Percentiles rank a stretch among this genome's conserved stretches.
These are phyloP conservation scores for Xylaria arbuscula DNA, from an alignment of 2,329 filamentous ascomycete species.

Conservation along the genomic window DNA sequence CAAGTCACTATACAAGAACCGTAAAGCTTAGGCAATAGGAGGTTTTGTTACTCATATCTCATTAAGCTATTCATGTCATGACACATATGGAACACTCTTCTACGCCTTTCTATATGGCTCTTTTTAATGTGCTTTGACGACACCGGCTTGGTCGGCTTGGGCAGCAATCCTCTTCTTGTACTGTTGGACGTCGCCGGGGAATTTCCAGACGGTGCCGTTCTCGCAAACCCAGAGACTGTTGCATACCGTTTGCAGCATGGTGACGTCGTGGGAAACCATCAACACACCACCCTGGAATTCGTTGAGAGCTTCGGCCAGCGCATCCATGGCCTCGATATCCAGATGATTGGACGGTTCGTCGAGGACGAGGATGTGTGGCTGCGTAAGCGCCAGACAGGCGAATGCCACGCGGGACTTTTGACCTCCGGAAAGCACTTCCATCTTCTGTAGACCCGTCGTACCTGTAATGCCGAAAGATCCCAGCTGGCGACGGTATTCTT, in stretches of 20 bases:
- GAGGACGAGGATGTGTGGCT: slow-evolving; percentile 96
- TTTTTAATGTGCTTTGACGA: slow-evolving; percentile 73
- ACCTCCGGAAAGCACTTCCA: slow-evolving; percentile 92
- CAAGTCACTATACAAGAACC: neutral
- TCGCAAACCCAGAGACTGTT: slow-evolving; percentile 97
- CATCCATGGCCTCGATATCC: slow-evolving; percentile 99
- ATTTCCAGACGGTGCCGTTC: slow-evolving; percentile 92
- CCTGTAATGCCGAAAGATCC: slow-evolving; percentile 92
- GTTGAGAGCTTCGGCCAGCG: slow-evolving; percentile 82
- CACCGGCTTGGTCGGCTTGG: slow-evolving; percentile 88
- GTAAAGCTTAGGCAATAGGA: neutral
- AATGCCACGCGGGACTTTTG: slow-evolving; percentile 99
- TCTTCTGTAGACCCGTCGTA: slow-evolving; percentile 96
- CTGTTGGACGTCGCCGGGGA: slow-evolving; percentile 91
- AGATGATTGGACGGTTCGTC: slow-evolving; percentile 99
- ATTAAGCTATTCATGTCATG: slow-evolving; percentile 9
- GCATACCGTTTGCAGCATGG: slow-evolving; percentile 97
- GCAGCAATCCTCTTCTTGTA: slow-evolving; percentile 97
- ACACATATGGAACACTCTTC: slow-evolving; percentile 11
- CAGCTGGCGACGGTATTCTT: slow-evolving; percentile 95
- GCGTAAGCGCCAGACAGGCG: slow-evolving; percentile 91
- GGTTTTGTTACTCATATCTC: slow-evolving; percentile 7
- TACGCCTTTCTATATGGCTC: neutral
- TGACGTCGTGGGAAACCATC: slow-evolving; percentile 99
- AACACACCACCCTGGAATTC: slow-evolving; percentile 94